phyloP scores from a whole-genome alignment of 2,329 filamentous ascomycete species.

The Claviceps paspali region DNA sequence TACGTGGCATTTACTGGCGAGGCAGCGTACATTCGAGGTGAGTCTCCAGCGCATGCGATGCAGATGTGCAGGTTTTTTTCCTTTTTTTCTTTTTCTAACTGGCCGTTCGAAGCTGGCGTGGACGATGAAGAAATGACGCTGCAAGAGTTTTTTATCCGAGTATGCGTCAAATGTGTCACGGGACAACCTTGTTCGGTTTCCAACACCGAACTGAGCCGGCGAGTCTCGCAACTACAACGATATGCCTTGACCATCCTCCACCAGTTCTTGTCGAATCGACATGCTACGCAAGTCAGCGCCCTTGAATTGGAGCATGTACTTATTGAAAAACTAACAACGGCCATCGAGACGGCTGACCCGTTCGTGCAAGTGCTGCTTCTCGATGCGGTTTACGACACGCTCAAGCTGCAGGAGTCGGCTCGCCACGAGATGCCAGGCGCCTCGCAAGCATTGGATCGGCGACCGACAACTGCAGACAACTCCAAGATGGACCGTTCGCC shows the following conservation, averaged over 20 bases:
- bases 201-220: conserved; percentile 16
- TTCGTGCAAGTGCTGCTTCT: conserved; percentile 65
- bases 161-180: conserved; percentile 47
- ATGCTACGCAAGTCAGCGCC: conserved; percentile 40
- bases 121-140: conserved; percentile 42
- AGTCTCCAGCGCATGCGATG: conserved; percentile 15
- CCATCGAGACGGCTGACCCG: conserved; percentile 46
- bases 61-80: neutral
- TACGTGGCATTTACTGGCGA: conserved; percentile 16
- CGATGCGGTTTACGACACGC: conserved; percentile 58
- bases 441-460: conserved; percentile 33
- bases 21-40: conserved; percentile 31
- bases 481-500: conserved; percentile 24
- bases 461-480: conserved; percentile 26
- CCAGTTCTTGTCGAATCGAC: conserved; percentile 51
- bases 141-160: conserved; percentile 52
- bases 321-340: conserved; percentile 50
- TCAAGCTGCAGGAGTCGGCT: conserved; percentile 46
- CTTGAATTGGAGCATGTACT: conserved; percentile 56
- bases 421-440: conserved; percentile 22
- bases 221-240: conserved; percentile 53
- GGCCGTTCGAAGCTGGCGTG: conserved; percentile 25
- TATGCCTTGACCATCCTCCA: conserved; percentile 55
- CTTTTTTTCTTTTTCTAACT: conserved; percentile 6
- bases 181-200: conserved; percentile 10